A percentile compares a stretch with the other conserved stretches of the same genome.
phyloP scores from a whole-genome alignment of 768 basidiomycete genomes.

The Tricholoma sp. region DNA sequence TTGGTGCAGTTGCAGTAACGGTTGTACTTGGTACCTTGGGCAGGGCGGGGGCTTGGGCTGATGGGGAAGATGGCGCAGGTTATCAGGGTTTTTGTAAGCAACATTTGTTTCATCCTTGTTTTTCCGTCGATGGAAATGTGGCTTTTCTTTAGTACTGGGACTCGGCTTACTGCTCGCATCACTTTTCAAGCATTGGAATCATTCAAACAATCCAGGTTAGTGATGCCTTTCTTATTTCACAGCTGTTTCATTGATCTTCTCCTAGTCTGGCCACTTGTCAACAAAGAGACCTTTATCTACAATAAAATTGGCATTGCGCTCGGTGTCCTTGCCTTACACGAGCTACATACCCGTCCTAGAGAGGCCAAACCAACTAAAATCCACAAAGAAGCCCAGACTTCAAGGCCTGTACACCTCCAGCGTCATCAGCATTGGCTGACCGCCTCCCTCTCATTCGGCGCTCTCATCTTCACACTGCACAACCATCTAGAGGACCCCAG shows the following conservation, averaged over 20 bases:
- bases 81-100: constrained; percentile 49
- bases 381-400: neutral
- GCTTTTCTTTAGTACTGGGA: constrained; percentile 44
- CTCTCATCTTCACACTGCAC: constrained; percentile 67
- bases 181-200: constrained; percentile 70
- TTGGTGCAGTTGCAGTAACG: constrained; percentile 52
- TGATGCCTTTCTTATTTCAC: neutral
- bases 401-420: neutral
- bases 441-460: constrained; percentile 55
- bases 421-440: constrained; percentile 13
- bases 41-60: constrained; percentile 40
- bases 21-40: constrained; percentile 42
- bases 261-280: constrained; percentile 75
- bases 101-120: neutral
- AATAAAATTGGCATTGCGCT: constrained; percentile 63
- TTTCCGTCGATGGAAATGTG: neutral
- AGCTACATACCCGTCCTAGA: constrained; percentile 42
- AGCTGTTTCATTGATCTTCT: neutral
- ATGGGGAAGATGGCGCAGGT: constrained; percentile 22
- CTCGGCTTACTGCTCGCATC: constrained; percentile 64
- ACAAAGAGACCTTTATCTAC: constrained; percentile 59
- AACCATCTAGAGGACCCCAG: constrained; percentile 70
- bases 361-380: neutral
- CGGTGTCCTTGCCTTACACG: constrained; percentile 52
- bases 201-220: constrained; percentile 75